Conservation (phyloP, 2,329 filamentous ascomycete genomes). For the Trichoderma aggressivum region DNA sequence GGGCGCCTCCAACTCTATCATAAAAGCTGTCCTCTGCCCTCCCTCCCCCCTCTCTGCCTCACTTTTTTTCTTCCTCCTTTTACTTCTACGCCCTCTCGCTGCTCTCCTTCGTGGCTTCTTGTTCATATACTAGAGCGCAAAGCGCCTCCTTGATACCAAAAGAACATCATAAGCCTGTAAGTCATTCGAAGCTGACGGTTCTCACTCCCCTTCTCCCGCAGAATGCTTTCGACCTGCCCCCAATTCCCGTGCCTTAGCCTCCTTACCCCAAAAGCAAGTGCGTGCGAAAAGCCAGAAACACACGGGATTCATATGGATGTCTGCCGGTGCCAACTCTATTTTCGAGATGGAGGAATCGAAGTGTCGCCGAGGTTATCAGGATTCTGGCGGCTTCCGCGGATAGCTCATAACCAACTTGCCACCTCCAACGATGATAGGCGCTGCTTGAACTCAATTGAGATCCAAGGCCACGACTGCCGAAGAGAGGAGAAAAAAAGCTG, state of each 20-base stretch:
- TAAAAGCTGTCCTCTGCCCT: constrained; percentile 20
- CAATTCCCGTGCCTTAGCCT: background rate
- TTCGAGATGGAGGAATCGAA: background rate
- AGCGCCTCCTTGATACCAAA: constrained; percentile 17
- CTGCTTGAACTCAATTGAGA: constrained; percentile 10
- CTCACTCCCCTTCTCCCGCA: background rate
- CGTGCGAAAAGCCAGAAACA: background rate
- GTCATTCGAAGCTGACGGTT: constrained; percentile 6
- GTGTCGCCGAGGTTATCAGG: constrained; percentile 6
- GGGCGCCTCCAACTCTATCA: constrained; percentile 17
- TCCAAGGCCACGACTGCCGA: background rate
- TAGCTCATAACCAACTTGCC: background rate
- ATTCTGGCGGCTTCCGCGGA: constrained; percentile 11
- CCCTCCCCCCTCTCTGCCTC: constrained; percentile 18
- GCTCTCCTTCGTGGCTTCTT: constrained; percentile 1
- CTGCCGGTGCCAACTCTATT: constrained; percentile 14
- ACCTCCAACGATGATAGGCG: background rate
- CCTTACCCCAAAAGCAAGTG: constrained; percentile 14
- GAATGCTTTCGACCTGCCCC: background rate
- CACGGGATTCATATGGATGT: background rate
- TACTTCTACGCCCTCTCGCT: constrained; percentile 26
- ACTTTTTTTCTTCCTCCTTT: constrained; percentile 19
- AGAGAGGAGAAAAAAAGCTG: background rate
- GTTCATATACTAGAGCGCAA: constrained; percentile 9
- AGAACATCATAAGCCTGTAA: constrained; percentile 15